Conservation (phyloP, 2,329 filamentous ascomycete genomes). For the Fusarium citri region DNA sequence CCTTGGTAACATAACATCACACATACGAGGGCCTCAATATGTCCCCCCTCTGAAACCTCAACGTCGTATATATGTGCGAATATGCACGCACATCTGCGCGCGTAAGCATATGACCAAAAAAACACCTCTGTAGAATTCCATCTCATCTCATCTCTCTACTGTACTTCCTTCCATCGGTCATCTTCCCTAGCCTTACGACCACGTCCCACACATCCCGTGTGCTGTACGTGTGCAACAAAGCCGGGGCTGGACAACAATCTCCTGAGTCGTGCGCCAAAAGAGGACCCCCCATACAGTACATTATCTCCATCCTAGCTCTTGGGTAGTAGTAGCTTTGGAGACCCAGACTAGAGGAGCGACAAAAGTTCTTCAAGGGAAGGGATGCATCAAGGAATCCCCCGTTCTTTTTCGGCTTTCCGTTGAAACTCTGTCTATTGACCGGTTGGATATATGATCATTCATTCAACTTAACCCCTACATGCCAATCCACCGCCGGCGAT, state of each 20-base stretch:
- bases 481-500: slow-evolving; percentile 6
- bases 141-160: no score
- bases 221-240: slow-evolving; percentile 7
- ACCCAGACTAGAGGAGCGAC: not conserved
- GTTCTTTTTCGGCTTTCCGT: slow-evolving; percentile 9
- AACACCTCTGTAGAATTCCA: not conserved
- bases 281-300: not conserved
- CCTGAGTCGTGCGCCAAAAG: slow-evolving; percentile 14
- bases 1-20: slow-evolving; percentile 4
- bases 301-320: slow-evolving; percentile 14
- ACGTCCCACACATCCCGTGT: slow-evolving; percentile 20
- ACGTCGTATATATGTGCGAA: not conserved
- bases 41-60: not conserved
- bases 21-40: slow-evolving; percentile 13
- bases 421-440: slow-evolving; percentile 14
- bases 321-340: not conserved
- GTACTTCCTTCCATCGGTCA: not conserved
- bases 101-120: not conserved
- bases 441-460: slow-evolving; percentile 23
- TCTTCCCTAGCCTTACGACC: slow-evolving; percentile 15
- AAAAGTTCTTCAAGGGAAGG: slow-evolving; percentile 3
- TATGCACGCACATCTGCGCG: not conserved
- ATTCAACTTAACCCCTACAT: not conserved
- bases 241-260: slow-evolving; percentile 9
- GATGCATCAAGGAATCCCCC: slow-evolving; percentile 3